Evolutionary conservation across 2,329 filamentous ascomycete species (phyloP).

Genomic region (Colletotrichum siamense): DNA sequence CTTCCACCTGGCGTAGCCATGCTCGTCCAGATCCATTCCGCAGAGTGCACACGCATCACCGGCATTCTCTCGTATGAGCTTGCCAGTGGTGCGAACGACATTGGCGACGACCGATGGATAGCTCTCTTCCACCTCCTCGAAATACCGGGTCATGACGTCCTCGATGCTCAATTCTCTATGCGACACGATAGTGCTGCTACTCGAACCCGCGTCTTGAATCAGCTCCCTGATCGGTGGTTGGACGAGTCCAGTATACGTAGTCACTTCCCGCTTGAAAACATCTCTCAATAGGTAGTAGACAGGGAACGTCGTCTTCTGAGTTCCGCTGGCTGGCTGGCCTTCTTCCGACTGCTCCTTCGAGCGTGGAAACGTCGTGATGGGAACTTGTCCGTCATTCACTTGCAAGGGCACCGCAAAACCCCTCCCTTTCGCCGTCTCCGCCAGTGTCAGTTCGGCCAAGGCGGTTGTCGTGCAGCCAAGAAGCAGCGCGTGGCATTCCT

Average conservation of each 20-base stretch:
- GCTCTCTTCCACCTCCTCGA: slow-evolving; percentile 81
- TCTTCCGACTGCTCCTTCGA: background rate
- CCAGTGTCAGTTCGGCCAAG: slow-evolving; percentile 83
- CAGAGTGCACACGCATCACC: slow-evolving; percentile 69
- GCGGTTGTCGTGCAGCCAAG: slow-evolving; percentile 88
- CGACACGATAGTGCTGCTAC: slow-evolving; percentile 54
- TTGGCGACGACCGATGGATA: slow-evolving; percentile 95
- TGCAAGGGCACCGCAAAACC: slow-evolving; percentile 85
- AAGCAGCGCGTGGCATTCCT: slow-evolving; percentile 72
- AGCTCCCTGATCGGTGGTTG: slow-evolving; percentile 57
- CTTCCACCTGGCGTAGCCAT: slow-evolving; percentile 68
- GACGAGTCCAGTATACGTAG: slow-evolving; percentile 65
- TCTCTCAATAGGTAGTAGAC: slow-evolving; percentile 86
- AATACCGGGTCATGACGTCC: slow-evolving; percentile 88
- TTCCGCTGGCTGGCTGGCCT: background rate
- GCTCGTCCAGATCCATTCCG: slow-evolving; percentile 67
- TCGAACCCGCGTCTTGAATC: slow-evolving; percentile 33
- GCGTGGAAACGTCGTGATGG: slow-evolving; percentile 22
- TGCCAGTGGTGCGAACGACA: slow-evolving; percentile 90
- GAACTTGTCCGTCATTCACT: slow-evolving; percentile 72
- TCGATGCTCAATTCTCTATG: slow-evolving; percentile 87
- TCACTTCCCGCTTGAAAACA: slow-evolving; percentile 80
- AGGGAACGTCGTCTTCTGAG: slow-evolving; percentile 31
- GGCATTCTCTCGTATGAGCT: slow-evolving; percentile 62
- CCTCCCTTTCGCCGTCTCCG: slow-evolving; percentile 89